Percentiles rank a stretch among this genome's conserved stretches.
Evolutionary conservation across 192 early-diverging fungal species (phyloP).

Genomic region (Umbelopsis vinacea): DNA sequence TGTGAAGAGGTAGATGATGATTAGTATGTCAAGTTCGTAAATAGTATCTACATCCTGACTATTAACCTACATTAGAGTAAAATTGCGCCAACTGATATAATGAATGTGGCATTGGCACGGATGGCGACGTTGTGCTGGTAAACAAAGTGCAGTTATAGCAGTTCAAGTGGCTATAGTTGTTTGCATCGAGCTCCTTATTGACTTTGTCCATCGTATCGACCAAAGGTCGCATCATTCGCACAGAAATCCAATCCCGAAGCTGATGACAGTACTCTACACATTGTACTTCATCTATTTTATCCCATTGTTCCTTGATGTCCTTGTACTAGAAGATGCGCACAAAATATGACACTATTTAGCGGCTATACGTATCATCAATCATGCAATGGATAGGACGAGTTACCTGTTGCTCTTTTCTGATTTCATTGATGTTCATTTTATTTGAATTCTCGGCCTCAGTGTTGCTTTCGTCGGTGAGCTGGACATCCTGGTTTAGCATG

Average conservation of each 20-base stretch:
- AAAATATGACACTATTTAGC: not conserved
- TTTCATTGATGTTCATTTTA: conserved; percentile 15
- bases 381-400: not conserved
- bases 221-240: conserved; percentile 9
- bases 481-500: conserved; percentile 15
- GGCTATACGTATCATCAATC: not conserved
- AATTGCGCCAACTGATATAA: conserved; percentile 16
- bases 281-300: conserved; percentile 11
- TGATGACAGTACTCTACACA: conserved; percentile 14
- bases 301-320: conserved; percentile 16
- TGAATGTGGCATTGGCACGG: conserved; percentile 13
- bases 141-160: conserved; percentile 18
- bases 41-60: not conserved
- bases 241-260: conserved; percentile 18
- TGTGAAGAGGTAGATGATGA: not conserved
- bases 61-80: not conserved
- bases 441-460: not conserved
- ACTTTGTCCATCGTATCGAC: conserved; percentile 16
- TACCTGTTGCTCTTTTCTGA: conserved; percentile 22
- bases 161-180: conserved; percentile 18
- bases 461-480: not conserved
- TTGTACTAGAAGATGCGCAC: not conserved
- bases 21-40: too few species aligned
- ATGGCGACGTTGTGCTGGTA: conserved; percentile 6
- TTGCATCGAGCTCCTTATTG: conserved; percentile 13